Evolutionary conservation across 345 rosid species (phyloP).

Genomic region (Microthlaspi erraticum): DNA sequence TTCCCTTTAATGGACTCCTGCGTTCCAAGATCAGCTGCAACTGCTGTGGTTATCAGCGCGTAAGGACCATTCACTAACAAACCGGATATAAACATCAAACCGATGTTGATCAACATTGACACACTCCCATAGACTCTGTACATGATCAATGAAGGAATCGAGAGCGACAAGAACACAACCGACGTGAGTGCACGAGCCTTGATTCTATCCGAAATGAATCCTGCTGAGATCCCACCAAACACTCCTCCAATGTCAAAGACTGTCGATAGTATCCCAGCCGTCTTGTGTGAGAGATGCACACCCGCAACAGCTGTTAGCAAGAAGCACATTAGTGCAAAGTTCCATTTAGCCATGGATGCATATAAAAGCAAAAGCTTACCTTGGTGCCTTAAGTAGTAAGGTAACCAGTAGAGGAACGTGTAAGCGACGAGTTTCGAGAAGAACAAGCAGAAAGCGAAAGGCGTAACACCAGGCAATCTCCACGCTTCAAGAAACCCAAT

Average conservation of each 20-base stretch:
- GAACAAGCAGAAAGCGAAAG: slow-evolving; percentile 84
- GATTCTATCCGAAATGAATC: slow-evolving; percentile 73
- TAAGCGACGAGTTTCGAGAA: slow-evolving; percentile 95
- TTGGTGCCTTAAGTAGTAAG: slow-evolving; percentile 88
- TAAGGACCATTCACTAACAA: slow-evolving; percentile 88
- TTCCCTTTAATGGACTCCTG: slow-evolving; percentile 77
- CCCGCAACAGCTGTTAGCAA: slow-evolving; percentile 77
- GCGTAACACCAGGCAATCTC: slow-evolving; percentile 89
- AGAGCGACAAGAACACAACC: slow-evolving; percentile 63
- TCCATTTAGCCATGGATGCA: not conserved
- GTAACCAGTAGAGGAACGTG: slow-evolving; percentile 92
- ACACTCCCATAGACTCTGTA: slow-evolving; percentile 74
- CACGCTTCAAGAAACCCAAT: slow-evolving; percentile 88
- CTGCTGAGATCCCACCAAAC: slow-evolving; percentile 81
- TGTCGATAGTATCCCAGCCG: slow-evolving; percentile 84
- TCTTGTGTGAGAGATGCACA: slow-evolving; percentile 74
- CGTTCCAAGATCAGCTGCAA: slow-evolving; percentile 95
- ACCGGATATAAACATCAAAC: slow-evolving; percentile 78
- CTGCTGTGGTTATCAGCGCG: slow-evolving; percentile 90
- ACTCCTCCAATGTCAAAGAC: slow-evolving; percentile 86
- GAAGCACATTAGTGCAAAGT: slow-evolving; percentile 13
- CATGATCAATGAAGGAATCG: slow-evolving; percentile 70
- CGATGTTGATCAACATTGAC: slow-evolving; percentile 61
- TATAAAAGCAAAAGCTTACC: slow-evolving; percentile 43
- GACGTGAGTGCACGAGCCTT: slow-evolving; percentile 87